Evolutionary conservation across 345 rosid genomes (phyloP).

Genomic region (Linum tenue): DNA sequence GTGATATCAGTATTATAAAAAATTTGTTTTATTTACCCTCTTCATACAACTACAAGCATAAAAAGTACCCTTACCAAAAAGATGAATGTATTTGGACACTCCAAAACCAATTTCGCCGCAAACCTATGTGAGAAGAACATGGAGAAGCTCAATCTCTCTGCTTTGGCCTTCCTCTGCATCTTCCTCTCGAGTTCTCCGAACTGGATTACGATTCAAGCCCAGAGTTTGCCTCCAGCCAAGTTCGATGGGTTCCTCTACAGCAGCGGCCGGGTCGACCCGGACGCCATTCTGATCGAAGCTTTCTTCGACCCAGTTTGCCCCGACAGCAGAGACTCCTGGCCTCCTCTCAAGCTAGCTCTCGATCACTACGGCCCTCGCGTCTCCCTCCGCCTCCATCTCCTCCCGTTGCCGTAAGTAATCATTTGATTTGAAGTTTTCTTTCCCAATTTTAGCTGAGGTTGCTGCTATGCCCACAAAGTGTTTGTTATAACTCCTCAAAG

Average conservation of each 20-base stretch:
- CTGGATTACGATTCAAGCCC: slow-evolving; percentile 25
- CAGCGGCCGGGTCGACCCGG: slow-evolving; percentile 20
- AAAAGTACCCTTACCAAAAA: too few relatives aligned
- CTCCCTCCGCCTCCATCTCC: slow-evolving; percentile 50
- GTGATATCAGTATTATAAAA: too few relatives aligned
- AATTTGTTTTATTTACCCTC: too few relatives aligned
- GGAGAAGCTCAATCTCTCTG: not conserved
- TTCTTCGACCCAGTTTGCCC: slow-evolving; percentile 89
- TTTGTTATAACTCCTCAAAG: not conserved
- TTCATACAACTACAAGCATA: too few relatives aligned
- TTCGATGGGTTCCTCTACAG: slow-evolving; percentile 66
- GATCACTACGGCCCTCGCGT: slow-evolving; percentile 57
- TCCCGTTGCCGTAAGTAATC: slow-evolving; percentile 75
- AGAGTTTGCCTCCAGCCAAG: slow-evolving; percentile 63
- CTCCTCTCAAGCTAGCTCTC: slow-evolving; percentile 58
- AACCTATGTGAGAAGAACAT: not conserved
- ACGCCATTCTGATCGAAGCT: slow-evolving; percentile 60
- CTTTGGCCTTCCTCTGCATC: slow-evolving; percentile 14
- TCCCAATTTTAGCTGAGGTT: too few relatives aligned
- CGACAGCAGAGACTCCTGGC: slow-evolving; percentile 81
- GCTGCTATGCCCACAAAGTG: not conserved
- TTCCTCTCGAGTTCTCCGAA: slow-evolving; percentile 5
- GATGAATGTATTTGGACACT: too few relatives aligned
- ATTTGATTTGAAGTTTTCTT: not conserved
- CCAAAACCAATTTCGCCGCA: too few relatives aligned